Percentiles rank a stretch among this genome's conserved stretches.
Conservation (phyloP, 352 stramenopile genomes). For the Phytophthora megakarya region DNA sequence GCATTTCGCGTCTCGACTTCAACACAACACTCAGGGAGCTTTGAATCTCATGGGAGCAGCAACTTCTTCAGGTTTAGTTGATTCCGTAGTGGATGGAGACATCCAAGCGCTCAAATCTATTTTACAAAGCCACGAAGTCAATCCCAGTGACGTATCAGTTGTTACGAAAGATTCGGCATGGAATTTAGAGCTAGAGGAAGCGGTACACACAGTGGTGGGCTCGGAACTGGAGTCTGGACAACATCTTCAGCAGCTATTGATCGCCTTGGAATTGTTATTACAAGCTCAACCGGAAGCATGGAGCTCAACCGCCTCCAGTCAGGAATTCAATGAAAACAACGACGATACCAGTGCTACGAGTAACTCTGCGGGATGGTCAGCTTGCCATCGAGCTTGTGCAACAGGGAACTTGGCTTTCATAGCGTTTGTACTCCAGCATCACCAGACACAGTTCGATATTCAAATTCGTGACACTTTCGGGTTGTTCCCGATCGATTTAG, state of each 20-base stretch:
- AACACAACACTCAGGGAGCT: neutral
- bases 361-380: slow-evolving; percentile 53
- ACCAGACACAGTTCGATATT: slow-evolving; percentile 31
- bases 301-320: slow-evolving; percentile 32
- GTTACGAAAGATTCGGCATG: slow-evolving; percentile 23
- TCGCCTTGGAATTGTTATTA: slow-evolving; percentile 64
- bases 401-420: slow-evolving; percentile 66
- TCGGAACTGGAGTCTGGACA: slow-evolving; percentile 61
- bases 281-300: slow-evolving; percentile 38
- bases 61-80: slow-evolving; percentile 38
- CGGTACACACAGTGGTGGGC: slow-evolving; percentile 58
- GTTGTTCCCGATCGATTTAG: slow-evolving; percentile 57
- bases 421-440: slow-evolving; percentile 51
- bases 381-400: slow-evolving; percentile 59
- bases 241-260: slow-evolving; percentile 66
- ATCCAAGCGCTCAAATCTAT: slow-evolving; percentile 52
- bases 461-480: slow-evolving; percentile 57
- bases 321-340: slow-evolving; percentile 4
- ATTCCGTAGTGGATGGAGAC: slow-evolving; percentile 60
- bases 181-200: slow-evolving; percentile 52
- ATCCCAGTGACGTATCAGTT: slow-evolving; percentile 2
- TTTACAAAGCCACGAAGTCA: slow-evolving; percentile 29
- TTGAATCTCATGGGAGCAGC: slow-evolving; percentile 22
- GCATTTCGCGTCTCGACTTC: slow-evolving; percentile 10
- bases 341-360: slow-evolving; percentile 17